Conservation (phyloP, 495 filamentous ascomycete species). For the Trichodelitschia bisporula region DNA sequence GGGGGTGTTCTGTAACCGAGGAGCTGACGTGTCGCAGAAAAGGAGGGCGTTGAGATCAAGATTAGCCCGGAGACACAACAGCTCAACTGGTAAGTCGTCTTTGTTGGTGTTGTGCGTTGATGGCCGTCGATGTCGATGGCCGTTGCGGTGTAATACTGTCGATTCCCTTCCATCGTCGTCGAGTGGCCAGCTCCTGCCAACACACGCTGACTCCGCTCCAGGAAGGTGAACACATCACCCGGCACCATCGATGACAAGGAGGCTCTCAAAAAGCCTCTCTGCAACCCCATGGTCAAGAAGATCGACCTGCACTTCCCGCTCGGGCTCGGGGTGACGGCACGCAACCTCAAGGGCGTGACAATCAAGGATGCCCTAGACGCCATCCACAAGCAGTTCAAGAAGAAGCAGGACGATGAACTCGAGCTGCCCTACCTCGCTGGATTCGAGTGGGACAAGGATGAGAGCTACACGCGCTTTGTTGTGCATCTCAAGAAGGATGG, state of each 20-base stretch:
- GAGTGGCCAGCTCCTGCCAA: neutral
- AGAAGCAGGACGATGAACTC: slow-evolving; percentile 83
- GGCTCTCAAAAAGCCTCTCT: slow-evolving; percentile 52
- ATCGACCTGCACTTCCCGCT: slow-evolving; percentile 76
- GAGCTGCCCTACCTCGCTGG: slow-evolving; percentile 61
- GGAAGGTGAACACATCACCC: slow-evolving; percentile 80
- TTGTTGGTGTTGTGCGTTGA: no score
- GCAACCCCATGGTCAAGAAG: slow-evolving; percentile 67
- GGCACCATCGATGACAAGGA: slow-evolving; percentile 54
- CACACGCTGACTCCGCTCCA: slow-evolving; percentile 15
- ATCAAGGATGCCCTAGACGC: slow-evolving; percentile 87
- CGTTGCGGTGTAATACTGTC: no score
- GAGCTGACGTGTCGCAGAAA: slow-evolving; percentile 26
- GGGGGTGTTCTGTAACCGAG: neutral
- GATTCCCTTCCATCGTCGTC: slow-evolving; percentile 1
- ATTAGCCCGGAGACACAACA: slow-evolving; percentile 76
- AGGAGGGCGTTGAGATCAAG: slow-evolving; percentile 43
- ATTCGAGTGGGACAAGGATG: slow-evolving; percentile 87
- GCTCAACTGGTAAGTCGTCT: slow-evolving; percentile 53
- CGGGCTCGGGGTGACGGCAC: slow-evolving; percentile 66
- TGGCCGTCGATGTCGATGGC: no score
- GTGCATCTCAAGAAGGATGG: slow-evolving; percentile 63
- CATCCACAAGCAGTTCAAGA: slow-evolving; percentile 85
- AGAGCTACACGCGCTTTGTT: slow-evolving; percentile 45
- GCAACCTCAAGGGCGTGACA: slow-evolving; percentile 78